These are phyloP conservation scores for Neofusicoccum kwambonambiense DNA, from an alignment of 2,329 filamentous ascomycete genomes.

Conservation along the genomic window DNA sequence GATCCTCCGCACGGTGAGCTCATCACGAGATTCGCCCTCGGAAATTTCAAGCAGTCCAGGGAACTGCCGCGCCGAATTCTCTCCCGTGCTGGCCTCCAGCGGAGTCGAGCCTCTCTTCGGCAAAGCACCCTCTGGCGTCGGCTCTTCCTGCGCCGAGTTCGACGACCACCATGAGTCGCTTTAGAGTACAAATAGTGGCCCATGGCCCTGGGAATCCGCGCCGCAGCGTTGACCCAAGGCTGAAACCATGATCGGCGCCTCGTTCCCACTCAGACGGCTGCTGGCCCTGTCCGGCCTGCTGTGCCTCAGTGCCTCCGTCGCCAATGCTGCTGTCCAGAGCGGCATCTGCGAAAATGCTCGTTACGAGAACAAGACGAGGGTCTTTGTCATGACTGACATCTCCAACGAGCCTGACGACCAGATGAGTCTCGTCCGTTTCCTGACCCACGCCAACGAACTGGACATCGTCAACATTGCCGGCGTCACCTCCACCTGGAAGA, in stretches of 20 bases:
- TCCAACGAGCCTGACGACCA: constrained; percentile 26
- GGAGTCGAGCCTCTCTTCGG: background rate
- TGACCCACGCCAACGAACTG: constrained; percentile 24
- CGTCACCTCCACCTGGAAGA: constrained; percentile 22
- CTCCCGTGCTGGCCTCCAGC: no score
- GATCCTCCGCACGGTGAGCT: constrained; percentile 3
- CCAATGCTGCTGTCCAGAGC: background rate
- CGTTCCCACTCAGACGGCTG: background rate
- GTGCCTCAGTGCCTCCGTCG: background rate
- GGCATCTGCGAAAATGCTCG: constrained; percentile 4
- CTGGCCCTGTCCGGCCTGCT: background rate
- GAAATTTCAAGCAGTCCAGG: background rate
- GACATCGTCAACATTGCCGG: constrained; percentile 24
- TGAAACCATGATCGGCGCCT: background rate
- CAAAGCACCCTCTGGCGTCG: background rate
- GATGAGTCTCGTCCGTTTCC: constrained; percentile 23
- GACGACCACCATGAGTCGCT: background rate
- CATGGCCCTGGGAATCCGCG: background rate
- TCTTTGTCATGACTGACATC: constrained; percentile 25
- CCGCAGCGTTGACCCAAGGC: background rate
- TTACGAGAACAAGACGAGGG: constrained; percentile 14
- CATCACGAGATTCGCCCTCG: no score
- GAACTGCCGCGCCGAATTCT: background rate
- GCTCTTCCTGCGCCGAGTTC: background rate
- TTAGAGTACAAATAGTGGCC: background rate